A percentile compares a stretch with the other conserved stretches of the same genome.
Evolutionary conservation across 805 yeast species (phyloP).

Genomic region (Maudiozyma saulgeensis): DNA sequence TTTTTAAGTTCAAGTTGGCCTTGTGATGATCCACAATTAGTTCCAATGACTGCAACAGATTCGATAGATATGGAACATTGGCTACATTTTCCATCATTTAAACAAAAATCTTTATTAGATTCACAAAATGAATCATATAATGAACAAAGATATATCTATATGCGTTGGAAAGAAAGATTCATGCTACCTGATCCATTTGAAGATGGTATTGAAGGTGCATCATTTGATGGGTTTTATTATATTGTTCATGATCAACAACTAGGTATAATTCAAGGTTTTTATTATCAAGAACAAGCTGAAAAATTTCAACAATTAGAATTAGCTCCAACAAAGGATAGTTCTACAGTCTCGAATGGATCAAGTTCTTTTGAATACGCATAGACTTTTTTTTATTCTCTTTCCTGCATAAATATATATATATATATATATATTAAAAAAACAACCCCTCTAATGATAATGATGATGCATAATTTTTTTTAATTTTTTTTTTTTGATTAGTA

Average conservation of each 20-base stretch:
- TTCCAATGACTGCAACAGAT: slow-evolving; percentile 49
- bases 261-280: slow-evolving; percentile 71
- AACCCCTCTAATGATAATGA: neutral
- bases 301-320: slow-evolving; percentile 67
- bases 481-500: too few species aligned
- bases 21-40: neutral
- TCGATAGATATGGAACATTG: slow-evolving; percentile 58
- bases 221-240: slow-evolving; percentile 89
- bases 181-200: slow-evolving; percentile 67
- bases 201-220: slow-evolving; percentile 48
- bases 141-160: slow-evolving; percentile 49
- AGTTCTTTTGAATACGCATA: slow-evolving; percentile 19
- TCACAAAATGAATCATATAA: slow-evolving; percentile 21
- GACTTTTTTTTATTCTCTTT: neutral
- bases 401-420: neutral
- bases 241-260: slow-evolving; percentile 69
- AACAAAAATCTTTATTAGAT: slow-evolving; percentile 15
- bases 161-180: slow-evolving; percentile 94
- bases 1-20: neutral
- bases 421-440: neutral
- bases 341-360: neutral
- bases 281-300: slow-evolving; percentile 73
- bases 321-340: slow-evolving; percentile 12
- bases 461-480: neutral
- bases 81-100: slow-evolving; percentile 47